Evolutionary conservation across 371 early-diverging fungal species (phyloP).

Genomic region (Mucor ambiguus): DNA sequence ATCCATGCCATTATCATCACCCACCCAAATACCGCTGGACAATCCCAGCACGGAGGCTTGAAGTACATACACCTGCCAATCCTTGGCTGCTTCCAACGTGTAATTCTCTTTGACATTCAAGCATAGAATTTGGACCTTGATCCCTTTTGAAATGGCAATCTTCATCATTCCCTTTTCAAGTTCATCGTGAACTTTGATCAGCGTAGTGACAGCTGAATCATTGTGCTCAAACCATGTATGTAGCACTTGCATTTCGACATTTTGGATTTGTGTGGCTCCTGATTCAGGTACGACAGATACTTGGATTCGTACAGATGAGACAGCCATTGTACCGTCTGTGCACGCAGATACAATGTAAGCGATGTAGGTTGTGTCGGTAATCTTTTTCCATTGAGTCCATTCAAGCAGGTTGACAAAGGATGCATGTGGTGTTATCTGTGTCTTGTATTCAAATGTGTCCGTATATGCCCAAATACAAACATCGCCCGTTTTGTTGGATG

Average conservation of each 20-base stretch:
- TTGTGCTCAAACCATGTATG: slow-evolving; percentile 22
- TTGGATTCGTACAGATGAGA: slow-evolving; percentile 13
- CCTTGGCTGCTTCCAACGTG: not conserved
- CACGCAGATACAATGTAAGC: slow-evolving; percentile 20
- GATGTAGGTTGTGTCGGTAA: slow-evolving; percentile 1
- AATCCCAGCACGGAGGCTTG: slow-evolving; percentile 19
- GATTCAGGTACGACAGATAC: not conserved
- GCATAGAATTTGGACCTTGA: not conserved
- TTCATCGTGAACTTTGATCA: slow-evolving; percentile 17
- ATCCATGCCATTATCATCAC: not conserved
- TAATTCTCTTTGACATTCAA: not conserved
- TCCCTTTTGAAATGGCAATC: slow-evolving; percentile 25
- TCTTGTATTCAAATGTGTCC: not conserved
- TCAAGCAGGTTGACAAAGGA: slow-evolving; percentile 16
- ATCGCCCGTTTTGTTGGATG: slow-evolving; percentile 33
- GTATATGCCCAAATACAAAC: slow-evolving; percentile 27
- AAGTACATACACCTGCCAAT: slow-evolving; percentile 12
- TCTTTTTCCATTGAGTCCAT: slow-evolving; percentile 25
- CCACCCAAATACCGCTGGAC: slow-evolving; percentile 21
- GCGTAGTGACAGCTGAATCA: not conserved
- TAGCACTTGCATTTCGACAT: not conserved
- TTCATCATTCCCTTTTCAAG: slow-evolving; percentile 8
- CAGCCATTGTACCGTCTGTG: slow-evolving; percentile 22
- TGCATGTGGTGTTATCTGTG: slow-evolving; percentile 13
- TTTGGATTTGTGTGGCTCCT: slow-evolving; percentile 5